A percentile compares a stretch with the other conserved stretches of the same genome.
Evolutionary conservation across 2,329 filamentous ascomycete species (phyloP).

Genomic region (Diaporthe sp.): DNA sequence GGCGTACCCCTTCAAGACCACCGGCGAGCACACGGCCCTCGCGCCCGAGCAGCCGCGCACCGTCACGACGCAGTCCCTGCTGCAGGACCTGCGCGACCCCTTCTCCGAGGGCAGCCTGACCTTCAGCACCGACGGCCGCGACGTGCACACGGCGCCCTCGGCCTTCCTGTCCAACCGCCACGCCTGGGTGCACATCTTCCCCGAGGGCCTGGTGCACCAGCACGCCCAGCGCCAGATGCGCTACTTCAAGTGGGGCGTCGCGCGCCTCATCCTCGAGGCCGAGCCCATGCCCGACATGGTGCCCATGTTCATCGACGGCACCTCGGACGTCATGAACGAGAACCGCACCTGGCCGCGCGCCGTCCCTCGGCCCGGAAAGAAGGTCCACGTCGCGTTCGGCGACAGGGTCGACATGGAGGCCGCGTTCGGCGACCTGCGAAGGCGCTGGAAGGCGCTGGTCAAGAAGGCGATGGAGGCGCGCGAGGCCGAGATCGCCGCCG

Average conservation of each 20-base stretch:
- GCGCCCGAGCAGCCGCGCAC: slow-evolving; percentile 33
- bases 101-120: slow-evolving; percentile 63
- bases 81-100: slow-evolving; percentile 55
- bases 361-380: slow-evolving; percentile 80
- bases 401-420: slow-evolving; percentile 80
- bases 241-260: slow-evolving; percentile 99
- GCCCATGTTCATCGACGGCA: slow-evolving; percentile 94
- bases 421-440: slow-evolving; percentile 83
- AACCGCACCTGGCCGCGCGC: slow-evolving; percentile 83
- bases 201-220: slow-evolving; percentile 95
- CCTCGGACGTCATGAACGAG: slow-evolving; percentile 90
- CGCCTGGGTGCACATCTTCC: slow-evolving; percentile 95
- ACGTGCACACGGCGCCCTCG: slow-evolving; percentile 79
- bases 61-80: slow-evolving; percentile 40
- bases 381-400: slow-evolving; percentile 82
- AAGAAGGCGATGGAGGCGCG: slow-evolving; percentile 64
- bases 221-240: slow-evolving; percentile 83
- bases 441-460: slow-evolving; percentile 79
- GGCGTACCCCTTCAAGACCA: slow-evolving; percentile 60
- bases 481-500: slow-evolving; percentile 46
- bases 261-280: slow-evolving; percentile 89
- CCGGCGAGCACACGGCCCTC: slow-evolving; percentile 36
- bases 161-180: slow-evolving; percentile 77
- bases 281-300: slow-evolving; percentile 90
- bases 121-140: slow-evolving; percentile 76